Evolutionary conservation across 768 basidiomycete genomes (phyloP), one percentile per base, ranked within the genome.

Genomic region (Trametopsis cervina): DNA sequence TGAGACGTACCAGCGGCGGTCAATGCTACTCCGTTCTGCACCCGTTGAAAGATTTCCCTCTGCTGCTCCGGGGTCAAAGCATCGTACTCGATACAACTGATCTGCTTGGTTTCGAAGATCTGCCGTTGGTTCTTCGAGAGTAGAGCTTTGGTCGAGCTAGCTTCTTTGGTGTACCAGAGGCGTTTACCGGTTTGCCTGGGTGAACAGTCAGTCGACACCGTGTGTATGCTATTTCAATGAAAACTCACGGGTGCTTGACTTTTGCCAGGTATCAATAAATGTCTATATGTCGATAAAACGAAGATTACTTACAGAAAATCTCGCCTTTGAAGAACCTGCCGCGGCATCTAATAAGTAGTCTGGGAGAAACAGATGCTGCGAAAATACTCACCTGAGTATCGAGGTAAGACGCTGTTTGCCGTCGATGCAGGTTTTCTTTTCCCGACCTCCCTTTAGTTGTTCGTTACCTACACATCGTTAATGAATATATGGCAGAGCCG

Each of bases 321-420:
- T n/a, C n/a, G n/a, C n/a, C n/a, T n/a, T n/a, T n/a, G n/a, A n/a
- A n/a, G n/a, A n/a, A n/a, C n/a, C n/a, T n/a, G n/a, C n/a, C n/a
- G n/a, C n/a, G n/a, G n/a, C n/a, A n/a, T n/a, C n/a, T n/a, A n/a
- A n/a, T n/a, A n/a, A n/a, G n/a, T n/a, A n/a, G n/a, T n/a, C n/a
- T n/a, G n/a, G n/a, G n/a, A n/a, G n/a, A n/a, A n/a, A n/a, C n/a
- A n/a, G n/a, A n/a, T n/a, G n/a, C n/a, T n/a, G n/a, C 24, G 23
- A 36, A 5, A 18, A 24, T 36, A 38, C 51, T 46, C 54, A 84
- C 83, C 73, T 70, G 52, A 72, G 69, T 22, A 85, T 76, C 0
- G 83, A 83, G 0, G 84, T 83, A 51, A 85, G 59, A 25, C 84
- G 70, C 53, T 85, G 83, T 58, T 85, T 85, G n/a, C 83, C 83